These are phyloP conservation scores for Mycena galopus DNA, from an alignment of 768 basidiomycete genomes.

Conservation along the genomic window DNA sequence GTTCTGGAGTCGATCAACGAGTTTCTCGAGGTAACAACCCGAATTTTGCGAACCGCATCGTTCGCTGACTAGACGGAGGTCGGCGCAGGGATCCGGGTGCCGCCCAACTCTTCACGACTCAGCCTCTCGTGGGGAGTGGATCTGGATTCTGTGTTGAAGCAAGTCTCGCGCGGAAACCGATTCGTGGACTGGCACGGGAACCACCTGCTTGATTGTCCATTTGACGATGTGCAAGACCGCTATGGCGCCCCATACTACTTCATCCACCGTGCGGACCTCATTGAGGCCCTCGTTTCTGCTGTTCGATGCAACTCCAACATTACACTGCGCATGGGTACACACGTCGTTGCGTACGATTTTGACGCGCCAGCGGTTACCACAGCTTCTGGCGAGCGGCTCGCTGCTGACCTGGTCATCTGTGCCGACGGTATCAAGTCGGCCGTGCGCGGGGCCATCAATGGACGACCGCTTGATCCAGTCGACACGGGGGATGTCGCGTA, in stretches of 20 bases:
- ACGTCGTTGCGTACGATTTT: slow-evolving; percentile 39
- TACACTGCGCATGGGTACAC: slow-evolving; percentile 45
- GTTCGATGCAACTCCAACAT: slow-evolving; percentile 42
- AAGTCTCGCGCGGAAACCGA: slow-evolving; percentile 31
- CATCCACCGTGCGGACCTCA: slow-evolving; percentile 59
- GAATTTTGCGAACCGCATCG: not conserved
- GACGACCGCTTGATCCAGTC: slow-evolving; percentile 28
- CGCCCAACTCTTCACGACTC: slow-evolving; percentile 38
- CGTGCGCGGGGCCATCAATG: slow-evolving; percentile 38
- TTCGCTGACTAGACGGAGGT: slow-evolving; percentile 39
- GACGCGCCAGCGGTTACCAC: slow-evolving; percentile 47
- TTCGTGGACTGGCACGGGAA: slow-evolving; percentile 35
- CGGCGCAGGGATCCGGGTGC: slow-evolving; percentile 57
- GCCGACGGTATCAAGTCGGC: slow-evolving; percentile 51
- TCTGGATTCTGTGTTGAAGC: slow-evolving; percentile 22
- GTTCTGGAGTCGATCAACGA: slow-evolving; percentile 29
- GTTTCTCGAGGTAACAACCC: slow-evolving; percentile 22
- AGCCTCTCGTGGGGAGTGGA: slow-evolving; percentile 32
- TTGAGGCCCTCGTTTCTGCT: slow-evolving; percentile 46
- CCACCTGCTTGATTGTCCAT: slow-evolving; percentile 27
- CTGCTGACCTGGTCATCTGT: slow-evolving; percentile 52
- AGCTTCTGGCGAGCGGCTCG: slow-evolving; percentile 49
- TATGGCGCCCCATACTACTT: slow-evolving; percentile 58
- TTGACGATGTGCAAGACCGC: slow-evolving; percentile 15
- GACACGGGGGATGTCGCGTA: slow-evolving; percentile 50